Percentiles rank a stretch among this genome's conserved stretches.
Conservation (phyloP, 495 filamentous ascomycete genomes). For the Aspergillus cavernicola region DNA sequence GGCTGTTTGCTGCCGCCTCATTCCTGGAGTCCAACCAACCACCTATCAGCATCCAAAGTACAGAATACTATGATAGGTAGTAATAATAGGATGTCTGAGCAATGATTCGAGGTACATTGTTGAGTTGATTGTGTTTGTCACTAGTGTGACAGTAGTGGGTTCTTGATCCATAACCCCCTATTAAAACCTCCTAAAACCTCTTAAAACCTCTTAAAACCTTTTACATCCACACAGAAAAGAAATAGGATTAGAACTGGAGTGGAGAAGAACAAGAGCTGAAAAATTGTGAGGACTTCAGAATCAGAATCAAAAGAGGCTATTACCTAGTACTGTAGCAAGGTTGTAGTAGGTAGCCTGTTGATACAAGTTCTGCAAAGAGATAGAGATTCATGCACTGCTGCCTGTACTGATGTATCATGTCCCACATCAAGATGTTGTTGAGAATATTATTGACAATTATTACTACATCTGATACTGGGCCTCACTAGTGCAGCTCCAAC, state of each 20-base stretch:
- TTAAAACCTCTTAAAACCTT: no score
- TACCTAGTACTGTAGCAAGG: no score
- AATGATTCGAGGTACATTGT: constrained; percentile 8
- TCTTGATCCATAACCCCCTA: constrained; percentile 14
- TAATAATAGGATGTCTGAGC: no score
- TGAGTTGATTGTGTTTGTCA: constrained; percentile 27
- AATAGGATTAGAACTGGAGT: constrained; percentile 1
- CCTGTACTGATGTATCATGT: neutral
- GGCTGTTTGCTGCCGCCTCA: constrained; percentile 6
- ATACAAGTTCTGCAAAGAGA: no score
- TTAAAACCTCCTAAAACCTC: no score
- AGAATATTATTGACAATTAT: constrained; percentile 24
- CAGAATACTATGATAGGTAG: neutral
- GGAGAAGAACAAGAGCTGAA: neutral
- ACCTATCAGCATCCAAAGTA: neutral
- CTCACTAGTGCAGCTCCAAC: constrained; percentile 21
- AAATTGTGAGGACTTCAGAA: neutral
- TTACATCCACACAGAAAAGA: constrained; percentile 11
- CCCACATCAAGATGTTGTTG: no score
- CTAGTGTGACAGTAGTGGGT: constrained; percentile 28
- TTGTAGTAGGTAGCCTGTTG: no score
- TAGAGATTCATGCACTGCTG: neutral
- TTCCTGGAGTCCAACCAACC: neutral
- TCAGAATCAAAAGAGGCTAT: no score
- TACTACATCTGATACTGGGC: constrained; percentile 25